Percentiles rank a stretch among this genome's conserved stretches.
These are phyloP conservation scores for Euphrasia arctica DNA, from an alignment of 305 asterid species.

Conservation along the genomic window DNA sequence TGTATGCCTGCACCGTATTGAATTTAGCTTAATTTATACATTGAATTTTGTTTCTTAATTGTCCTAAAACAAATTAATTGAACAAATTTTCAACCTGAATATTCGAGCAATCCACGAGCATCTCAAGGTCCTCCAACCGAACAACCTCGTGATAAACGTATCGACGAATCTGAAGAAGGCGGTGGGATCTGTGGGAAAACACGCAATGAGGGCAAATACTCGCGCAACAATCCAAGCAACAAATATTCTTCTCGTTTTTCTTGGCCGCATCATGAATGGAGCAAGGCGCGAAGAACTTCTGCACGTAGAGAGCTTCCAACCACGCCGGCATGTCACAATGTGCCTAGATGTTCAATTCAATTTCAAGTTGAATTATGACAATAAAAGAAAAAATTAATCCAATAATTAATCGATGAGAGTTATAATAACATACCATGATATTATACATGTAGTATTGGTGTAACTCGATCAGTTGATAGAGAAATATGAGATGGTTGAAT, in stretches of 20 bases:
- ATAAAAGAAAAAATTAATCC: background rate
- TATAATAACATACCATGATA: conserved; percentile 36
- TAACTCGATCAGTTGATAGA: no score
- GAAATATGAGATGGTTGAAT: no score
- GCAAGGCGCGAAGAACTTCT: conserved; percentile 73
- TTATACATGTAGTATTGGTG: no score
- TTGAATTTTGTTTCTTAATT: background rate
- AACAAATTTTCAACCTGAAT: conserved; percentile 54
- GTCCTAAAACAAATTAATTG: background rate
- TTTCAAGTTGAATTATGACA: background rate
- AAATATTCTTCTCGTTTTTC: conserved; percentile 88
- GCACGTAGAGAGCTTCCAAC: conserved; percentile 68
- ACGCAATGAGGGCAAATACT: conserved; percentile 97
- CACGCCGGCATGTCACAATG: conserved; percentile 62
- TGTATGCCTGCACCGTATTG: conserved; percentile 53
- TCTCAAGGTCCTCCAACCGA: conserved; percentile 84
- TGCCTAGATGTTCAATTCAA: conserved; percentile 33
- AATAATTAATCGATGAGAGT: no score
- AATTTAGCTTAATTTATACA: background rate
- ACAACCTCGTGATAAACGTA: conserved; percentile 94
- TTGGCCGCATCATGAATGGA: conserved; percentile 69
- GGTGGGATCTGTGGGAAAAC: conserved; percentile 66
- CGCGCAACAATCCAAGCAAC: conserved; percentile 85
- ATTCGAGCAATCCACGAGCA: conserved; percentile 80
- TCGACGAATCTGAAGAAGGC: conserved; percentile 91